Base-by-base conservation (phyloP, 1,284 basidiomycete genomes). In the Meira nashicola region DNA sequence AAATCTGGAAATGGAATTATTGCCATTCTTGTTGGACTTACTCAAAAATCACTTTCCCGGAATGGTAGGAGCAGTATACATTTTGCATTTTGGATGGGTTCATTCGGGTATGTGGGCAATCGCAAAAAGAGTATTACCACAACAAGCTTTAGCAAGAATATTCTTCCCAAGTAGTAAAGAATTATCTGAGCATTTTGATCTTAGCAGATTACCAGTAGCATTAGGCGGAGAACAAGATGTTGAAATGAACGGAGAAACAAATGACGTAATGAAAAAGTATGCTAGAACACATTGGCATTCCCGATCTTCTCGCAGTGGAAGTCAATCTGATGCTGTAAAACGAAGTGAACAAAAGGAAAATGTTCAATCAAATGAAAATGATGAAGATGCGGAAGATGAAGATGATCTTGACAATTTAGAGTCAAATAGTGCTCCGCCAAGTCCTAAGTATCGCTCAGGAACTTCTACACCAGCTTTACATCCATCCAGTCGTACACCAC, bases 21-120 rank as follows among this genome's bases (percentile, higher is more conserved):
- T 77, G 5, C 76, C 76, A 1, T 77, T 76, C 60, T 54, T 76
- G 7, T 50, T 74, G 19, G 76, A 77, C 55, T 49, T 76, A 52
- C 63, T 77, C 55, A 76, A 76, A 58, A 75, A 74, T 40, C 74
- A 77, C 49, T 71, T 70, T 25, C 76, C 76, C 0, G 73, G 74
- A 17, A 67, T 73, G 57, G 67, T 74, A 2, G 74, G 71, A 57
- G 57, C 76, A 84, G 87, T 87, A 28, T 88, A 89, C 71, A 80
- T 91, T 53, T 80, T 90, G 39, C 90, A 92, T 78, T 89, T 87
- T 73, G 86, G 87, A 9, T 92, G 89, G 89, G 80, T 86, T 15
- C 87, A 91, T 77, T 83, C 85, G 1, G 86, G 88, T 15, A 80
- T 89, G 63, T 92, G 89, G 89, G 84, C 80, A 40, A 75, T 92